phyloP scores from a whole-genome alignment of 192 early-diverging fungal species.

The Podila epicladia region DNA sequence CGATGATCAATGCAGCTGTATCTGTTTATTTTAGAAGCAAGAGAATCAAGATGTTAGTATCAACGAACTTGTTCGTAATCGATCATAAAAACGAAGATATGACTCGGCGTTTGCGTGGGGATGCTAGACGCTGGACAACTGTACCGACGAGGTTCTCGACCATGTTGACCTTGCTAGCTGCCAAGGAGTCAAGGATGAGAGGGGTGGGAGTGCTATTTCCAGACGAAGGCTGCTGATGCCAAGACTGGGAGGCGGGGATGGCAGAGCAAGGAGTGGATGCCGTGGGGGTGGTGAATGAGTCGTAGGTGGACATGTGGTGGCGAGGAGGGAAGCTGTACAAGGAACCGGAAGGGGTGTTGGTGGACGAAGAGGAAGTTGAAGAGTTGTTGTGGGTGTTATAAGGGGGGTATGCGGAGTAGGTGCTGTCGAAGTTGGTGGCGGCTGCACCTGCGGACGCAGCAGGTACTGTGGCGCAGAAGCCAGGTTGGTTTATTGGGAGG shows the following conservation, averaged over 20 bases:
- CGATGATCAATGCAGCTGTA: conserved; percentile 72
- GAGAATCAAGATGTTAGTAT: too few relatives aligned
- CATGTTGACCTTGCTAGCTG: conserved; percentile 7
- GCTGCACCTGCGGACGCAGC: background rate
- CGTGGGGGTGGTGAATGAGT: background rate
- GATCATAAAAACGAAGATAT: background rate
- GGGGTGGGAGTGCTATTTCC: background rate
- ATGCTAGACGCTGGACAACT: background rate
- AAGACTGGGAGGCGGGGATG: background rate
- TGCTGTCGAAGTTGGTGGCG: background rate
- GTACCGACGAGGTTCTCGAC: conserved; percentile 7
- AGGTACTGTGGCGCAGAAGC: background rate
- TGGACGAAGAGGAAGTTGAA: background rate
- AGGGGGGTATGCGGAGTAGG: background rate
- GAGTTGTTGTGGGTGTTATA: background rate
- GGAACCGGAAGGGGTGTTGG: background rate
- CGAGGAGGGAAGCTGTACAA: background rate
- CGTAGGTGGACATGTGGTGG: background rate
- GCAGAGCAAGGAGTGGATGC: background rate
- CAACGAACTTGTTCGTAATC: too few relatives aligned
- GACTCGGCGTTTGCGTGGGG: background rate
- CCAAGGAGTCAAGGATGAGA: conserved; percentile 3
- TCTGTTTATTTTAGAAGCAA: conserved; percentile 28
- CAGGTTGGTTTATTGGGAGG: background rate
- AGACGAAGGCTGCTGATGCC: background rate